phyloP scores from a whole-genome alignment of 2,329 filamentous ascomycete species.

The Ophiostoma ulmi region DNA sequence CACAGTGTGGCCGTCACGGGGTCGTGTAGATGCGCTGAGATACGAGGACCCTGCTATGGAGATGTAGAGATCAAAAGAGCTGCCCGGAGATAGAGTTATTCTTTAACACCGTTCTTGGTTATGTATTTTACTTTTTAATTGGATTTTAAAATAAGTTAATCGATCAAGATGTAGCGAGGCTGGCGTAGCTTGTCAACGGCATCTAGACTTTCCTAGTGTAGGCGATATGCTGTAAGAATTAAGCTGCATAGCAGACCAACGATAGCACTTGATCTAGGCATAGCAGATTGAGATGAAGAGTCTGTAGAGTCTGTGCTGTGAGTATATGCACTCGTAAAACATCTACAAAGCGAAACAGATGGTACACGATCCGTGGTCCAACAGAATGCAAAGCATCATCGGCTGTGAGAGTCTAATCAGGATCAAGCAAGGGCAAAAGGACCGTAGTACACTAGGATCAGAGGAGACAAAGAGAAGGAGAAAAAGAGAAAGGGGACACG shows the following conservation, averaged over 20 bases:
- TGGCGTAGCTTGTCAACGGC: background rate
- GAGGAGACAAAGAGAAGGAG: background rate
- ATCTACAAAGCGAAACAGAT: background rate
- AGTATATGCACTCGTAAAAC: too few relatives aligned
- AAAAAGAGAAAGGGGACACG: background rate
- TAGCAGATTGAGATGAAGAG: too few relatives aligned
- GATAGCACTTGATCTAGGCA: background rate
- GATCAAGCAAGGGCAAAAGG: background rate
- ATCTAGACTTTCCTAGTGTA: background rate
- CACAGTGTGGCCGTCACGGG: background rate
- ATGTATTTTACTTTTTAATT: too few relatives aligned
- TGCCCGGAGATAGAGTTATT: background rate
- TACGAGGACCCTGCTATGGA: background rate
- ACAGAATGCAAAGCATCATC: background rate
- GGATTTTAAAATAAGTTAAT: too few relatives aligned
- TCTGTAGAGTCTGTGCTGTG: too few relatives aligned
- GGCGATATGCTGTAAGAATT: background rate
- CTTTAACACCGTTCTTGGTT: too few relatives aligned
- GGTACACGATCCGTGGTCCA: background rate
- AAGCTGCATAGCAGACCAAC: background rate
- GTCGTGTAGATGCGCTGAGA: background rate
- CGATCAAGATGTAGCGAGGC: background rate
- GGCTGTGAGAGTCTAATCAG: background rate
- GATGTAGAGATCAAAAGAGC: background rate
- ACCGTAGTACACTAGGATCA: background rate